These are phyloP conservation scores for Colletotrichum sp. DNA, from an alignment of 2,329 filamentous ascomycete species.

Conservation along the genomic window DNA sequence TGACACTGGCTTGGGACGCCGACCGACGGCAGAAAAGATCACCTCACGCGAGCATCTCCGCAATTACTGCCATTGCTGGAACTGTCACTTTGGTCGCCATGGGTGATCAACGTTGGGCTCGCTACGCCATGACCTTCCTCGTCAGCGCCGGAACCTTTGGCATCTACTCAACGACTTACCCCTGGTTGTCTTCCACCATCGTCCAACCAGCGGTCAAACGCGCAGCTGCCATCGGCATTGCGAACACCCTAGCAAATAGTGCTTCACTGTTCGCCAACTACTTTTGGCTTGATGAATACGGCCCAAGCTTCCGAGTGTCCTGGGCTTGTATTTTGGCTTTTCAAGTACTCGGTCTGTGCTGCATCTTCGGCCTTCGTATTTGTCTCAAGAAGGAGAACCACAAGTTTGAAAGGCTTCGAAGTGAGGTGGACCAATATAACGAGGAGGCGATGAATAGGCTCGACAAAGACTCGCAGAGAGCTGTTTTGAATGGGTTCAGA, in stretches of 20 bases:
- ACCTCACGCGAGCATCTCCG: neutral
- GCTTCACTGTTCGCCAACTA: slow-evolving; percentile 26
- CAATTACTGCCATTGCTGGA: neutral
- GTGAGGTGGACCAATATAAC: neutral
- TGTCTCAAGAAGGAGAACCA: slow-evolving; percentile 24
- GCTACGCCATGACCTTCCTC: slow-evolving; percentile 23
- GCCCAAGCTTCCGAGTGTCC: slow-evolving; percentile 15
- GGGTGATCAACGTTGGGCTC: neutral
- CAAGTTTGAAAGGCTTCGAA: neutral
- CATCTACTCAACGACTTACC: slow-evolving; percentile 23
- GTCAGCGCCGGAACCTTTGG: slow-evolving; percentile 2
- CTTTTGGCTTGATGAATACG: slow-evolving; percentile 23
- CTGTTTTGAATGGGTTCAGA: neutral
- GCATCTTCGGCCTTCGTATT: slow-evolving; percentile 23
- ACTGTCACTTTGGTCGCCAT: neutral
- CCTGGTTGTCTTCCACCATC: slow-evolving; percentile 24
- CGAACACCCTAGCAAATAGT: slow-evolving; percentile 25
- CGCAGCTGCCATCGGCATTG: slow-evolving; percentile 21
- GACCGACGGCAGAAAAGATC: slow-evolving; percentile 1
- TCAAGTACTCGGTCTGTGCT: slow-evolving; percentile 23
- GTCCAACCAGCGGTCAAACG: slow-evolving; percentile 21
- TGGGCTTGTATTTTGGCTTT: neutral
- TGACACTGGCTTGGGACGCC: neutral
- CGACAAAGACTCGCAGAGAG: neutral
- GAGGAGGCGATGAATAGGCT: neutral